Evolutionary conservation across 164 flowering plant species (phyloP).

Genomic region (Akebia trifoliata): DNA sequence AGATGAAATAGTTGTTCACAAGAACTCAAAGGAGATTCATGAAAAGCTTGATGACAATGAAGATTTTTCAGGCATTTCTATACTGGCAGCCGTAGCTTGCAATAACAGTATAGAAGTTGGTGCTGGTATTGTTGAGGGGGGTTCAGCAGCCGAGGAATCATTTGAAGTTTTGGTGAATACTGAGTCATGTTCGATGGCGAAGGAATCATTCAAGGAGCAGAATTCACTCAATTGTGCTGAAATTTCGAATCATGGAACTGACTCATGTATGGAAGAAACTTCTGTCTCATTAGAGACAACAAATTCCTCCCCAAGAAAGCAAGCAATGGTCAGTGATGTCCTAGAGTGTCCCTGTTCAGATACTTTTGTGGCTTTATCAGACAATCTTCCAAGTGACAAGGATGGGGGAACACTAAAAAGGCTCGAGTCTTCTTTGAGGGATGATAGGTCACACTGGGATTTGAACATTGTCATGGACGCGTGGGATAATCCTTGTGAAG

Average conservation of each 20-base stretch:
- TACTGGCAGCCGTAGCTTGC: conserved; percentile 71
- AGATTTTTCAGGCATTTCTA: conserved; percentile 66
- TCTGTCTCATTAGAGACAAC: no score
- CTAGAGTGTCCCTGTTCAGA: neutral
- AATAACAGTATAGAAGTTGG: conserved; percentile 27
- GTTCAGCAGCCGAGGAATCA: conserved; percentile 19
- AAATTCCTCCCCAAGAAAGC: conserved; percentile 10
- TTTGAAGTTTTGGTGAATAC: conserved; percentile 6
- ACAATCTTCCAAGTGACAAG: conserved; percentile 8
- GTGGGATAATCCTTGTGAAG: conserved; percentile 49
- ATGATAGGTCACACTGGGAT: conserved; percentile 60
- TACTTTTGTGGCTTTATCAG: conserved; percentile 6
- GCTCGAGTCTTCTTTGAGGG: conserved; percentile 23
- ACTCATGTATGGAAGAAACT: no score
- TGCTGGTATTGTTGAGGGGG: conserved; percentile 8
- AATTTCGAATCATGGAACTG: conserved; percentile 15
- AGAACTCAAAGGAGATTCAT: conserved; percentile 7
- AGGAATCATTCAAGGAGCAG: conserved; percentile 13
- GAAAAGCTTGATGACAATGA: conserved; percentile 19
- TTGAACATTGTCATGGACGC: conserved; percentile 59
- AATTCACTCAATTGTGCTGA: conserved; percentile 8
- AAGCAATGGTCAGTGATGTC: neutral
- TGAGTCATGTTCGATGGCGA: conserved; percentile 7
- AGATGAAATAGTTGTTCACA: conserved; percentile 10
- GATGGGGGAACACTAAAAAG: conserved; percentile 13